Base-by-base conservation (phyloP, 1,284 basidiomycete species). In the Sporisorium graminicola region DNA sequence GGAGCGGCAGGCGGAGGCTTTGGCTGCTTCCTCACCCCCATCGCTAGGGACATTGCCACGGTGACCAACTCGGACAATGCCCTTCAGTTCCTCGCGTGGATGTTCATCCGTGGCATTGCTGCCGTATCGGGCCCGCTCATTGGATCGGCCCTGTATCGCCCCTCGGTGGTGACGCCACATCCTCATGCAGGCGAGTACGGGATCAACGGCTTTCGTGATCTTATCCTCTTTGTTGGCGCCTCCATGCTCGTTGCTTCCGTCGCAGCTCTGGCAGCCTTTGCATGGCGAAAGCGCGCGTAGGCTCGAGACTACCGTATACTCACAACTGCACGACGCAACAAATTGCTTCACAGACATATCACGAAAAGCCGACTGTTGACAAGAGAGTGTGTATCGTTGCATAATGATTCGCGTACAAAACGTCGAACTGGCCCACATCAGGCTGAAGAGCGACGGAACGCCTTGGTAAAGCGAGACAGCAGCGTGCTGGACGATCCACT, bases 91-190 rank as follows among this genome's bases (percentile, higher is more conserved):
- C 46, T 77, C 12, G 50, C 55, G 1, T 59, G 69, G 58, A 69
- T 80, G 56, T 73, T 77, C 33, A 56, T 76, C 14, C 63, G 78
- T 10, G 77, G 74, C n/a, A 55, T 65, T 2, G 79, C 78, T 2
- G 67, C 62, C 5, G 69, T 79, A 1, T 53, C 64, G 18, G 78
- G 78, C 1, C 79, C 79, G 10, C 67, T 80, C 3, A 62, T 81
- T n/a, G 79, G 58, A 16, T 76, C 65, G 1, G 63, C 60, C 1
- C 65, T 80, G 27, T 79, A 79, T 37, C 56, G 66, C 1, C 60
- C 66, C 13, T 26, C 29, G 5, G 47, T 64, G 6, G 46, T 51
- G 2, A 69, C 61, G 2, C 7, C 10, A 16, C 22, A 64, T 35
- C 56, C 61, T 22, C 56, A 47, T 13, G 24, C 18, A 5, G 60